phyloP scores from a whole-genome alignment of 2,329 filamentous ascomycete species.

The Pochonia chlamydosporia region DNA sequence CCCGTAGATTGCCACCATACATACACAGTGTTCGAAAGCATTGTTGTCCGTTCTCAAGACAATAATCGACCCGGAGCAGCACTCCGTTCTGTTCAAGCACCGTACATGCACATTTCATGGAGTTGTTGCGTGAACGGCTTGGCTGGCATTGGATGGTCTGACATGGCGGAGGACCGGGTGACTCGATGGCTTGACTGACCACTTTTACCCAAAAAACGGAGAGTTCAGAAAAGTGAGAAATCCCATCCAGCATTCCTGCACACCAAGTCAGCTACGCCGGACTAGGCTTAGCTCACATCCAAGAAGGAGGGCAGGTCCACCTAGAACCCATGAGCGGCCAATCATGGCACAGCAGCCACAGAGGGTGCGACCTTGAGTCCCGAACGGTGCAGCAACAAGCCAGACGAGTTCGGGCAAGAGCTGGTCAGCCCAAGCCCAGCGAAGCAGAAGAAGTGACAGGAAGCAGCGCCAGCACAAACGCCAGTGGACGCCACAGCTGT shows the following conservation, averaged over 20 bases:
- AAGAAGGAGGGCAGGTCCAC: background rate
- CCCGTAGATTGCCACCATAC: too few species aligned
- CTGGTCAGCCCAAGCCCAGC: too few species aligned
- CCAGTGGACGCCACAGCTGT: constrained; percentile 4
- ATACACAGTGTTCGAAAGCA: too few species aligned
- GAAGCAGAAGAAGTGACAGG: background rate
- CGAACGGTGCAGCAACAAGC: background rate
- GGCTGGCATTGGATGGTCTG: too few species aligned
- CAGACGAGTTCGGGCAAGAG: background rate
- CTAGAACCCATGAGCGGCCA: background rate
- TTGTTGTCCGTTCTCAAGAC: too few species aligned
- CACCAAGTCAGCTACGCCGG: background rate
- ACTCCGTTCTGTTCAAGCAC: too few species aligned
- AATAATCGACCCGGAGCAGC: too few species aligned
- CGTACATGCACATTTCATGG: too few species aligned
- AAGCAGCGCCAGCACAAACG: background rate
- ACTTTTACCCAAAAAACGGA: background rate
- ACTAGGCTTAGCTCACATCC: background rate
- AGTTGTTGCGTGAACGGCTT: too few species aligned
- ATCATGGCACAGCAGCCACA: background rate
- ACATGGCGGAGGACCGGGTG: too few species aligned
- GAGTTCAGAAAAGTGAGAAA: background rate
- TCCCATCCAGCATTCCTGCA: background rate
- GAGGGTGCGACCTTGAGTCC: background rate
- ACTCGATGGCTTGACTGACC: too few species aligned